Evolutionary conservation across 805 yeast species (phyloP).

Genomic region (Myxozyma vanderwaltii): DNA sequence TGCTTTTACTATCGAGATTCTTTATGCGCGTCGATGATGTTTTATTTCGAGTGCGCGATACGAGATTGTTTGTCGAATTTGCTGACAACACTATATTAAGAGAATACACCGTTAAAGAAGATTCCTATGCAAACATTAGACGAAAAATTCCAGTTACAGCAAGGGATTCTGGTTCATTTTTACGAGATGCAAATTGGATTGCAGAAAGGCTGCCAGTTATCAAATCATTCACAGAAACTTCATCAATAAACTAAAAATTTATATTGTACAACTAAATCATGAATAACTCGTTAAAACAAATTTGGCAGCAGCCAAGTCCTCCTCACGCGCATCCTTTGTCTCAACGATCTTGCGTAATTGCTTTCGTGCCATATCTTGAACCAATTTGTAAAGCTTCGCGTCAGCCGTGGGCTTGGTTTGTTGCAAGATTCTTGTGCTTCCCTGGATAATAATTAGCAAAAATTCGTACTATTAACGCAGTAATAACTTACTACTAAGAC

Average conservation of each 20-base stretch:
- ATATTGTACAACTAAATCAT: neutral
- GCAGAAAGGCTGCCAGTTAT: slow-evolving; percentile 57
- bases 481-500: slow-evolving; percentile 44
- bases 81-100: slow-evolving; percentile 63
- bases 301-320: slow-evolving; percentile 48
- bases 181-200: slow-evolving; percentile 89
- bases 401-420: slow-evolving; percentile 26
- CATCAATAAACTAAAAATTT: neutral
- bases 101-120: slow-evolving; percentile 75
- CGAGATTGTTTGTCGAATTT: slow-evolving; percentile 80
- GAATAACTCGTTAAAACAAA: slow-evolving; percentile 34
- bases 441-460: slow-evolving; percentile 1
- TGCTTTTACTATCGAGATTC: slow-evolving; percentile 72
- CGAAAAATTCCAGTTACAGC: slow-evolving; percentile 50
- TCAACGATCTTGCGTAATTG: slow-evolving; percentile 46
- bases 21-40: slow-evolving; percentile 91
- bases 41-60: slow-evolving; percentile 77
- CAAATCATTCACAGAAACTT: slow-evolving; percentile 43
- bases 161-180: slow-evolving; percentile 66
- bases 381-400: slow-evolving; percentile 38
- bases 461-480: neutral
- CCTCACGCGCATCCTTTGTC: slow-evolving; percentile 39
- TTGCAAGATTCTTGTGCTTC: slow-evolving; percentile 37
- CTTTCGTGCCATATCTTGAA: slow-evolving; percentile 45
- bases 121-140: slow-evolving; percentile 52